Base-by-base conservation (phyloP, 371 early-diverging fungal genomes). In the Gilbertella persicaria region DNA sequence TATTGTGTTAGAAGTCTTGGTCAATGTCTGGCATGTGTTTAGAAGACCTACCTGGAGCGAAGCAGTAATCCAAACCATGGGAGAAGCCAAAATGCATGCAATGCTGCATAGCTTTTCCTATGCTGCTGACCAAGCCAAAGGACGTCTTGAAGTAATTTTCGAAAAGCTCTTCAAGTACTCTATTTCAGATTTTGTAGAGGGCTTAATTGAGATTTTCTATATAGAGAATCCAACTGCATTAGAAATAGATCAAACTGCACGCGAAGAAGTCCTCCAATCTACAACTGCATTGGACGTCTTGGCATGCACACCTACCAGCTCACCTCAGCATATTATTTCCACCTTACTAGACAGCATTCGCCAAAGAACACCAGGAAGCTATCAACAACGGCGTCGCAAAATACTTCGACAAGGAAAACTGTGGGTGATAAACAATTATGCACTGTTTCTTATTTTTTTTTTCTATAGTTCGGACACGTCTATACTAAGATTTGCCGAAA, bases 171-270 rank as follows among this genome's bases (percentile, higher is more conserved):
- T 82, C 64, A 75, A 78, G 33, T 70, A 73, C 21, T 75, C 80
- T 33, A 73, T 79, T 0, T 66, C 74, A 0, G 84, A 88, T 42
- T 71, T 84, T 17, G 71, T 87, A 5, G 89, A 89, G 56, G 82
- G 83, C 0, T 80, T 82, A 49, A 75, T 74, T 9, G 85, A 86
- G 46, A 69, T 86, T 17, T 84, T 83, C 51, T 80, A 75, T 50
- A 72, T 78, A 12, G 83, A 83, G 28, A 86, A 86, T 47, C 83
- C 83, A 13, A 51, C 62, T 33, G 76, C 69, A 5, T 45, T 73
- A 13, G 79, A 75, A 43, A 67, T 67, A 23, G 73, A 73, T 48
- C 37, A 53, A 21, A 23, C 42, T 13, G 45, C 57, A 44, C 50
- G 57, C 8, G 47, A 52, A 12, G 37, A 51, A 17, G 56, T 51